Base-by-base conservation (phyloP, 352 stramenopile species). In the Phytophthora pinifolia region DNA sequence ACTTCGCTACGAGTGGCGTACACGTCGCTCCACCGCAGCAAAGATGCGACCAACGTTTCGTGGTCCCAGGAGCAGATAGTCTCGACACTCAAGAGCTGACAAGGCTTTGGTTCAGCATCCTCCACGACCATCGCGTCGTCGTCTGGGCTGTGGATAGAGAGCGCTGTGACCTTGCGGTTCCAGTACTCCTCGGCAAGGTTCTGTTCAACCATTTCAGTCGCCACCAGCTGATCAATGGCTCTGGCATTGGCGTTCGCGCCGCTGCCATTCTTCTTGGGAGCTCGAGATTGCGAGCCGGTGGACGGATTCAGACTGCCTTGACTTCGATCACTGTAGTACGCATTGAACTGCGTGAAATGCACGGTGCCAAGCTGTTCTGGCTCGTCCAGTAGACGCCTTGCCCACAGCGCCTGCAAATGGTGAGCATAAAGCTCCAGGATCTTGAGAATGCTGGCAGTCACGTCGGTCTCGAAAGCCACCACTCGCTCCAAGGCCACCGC, bases 261-360 rank as follows among this genome's bases (percentile, higher is more conserved):
- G 34, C 9, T 18, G 6, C 13, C 30, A 25, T 29, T 54, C 17
- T 51, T 46, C 17, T 35, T 45, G 15, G 4, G 14, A 41, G 20
- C 9, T 18, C 37, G 34, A n/a, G 46, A 31, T 35, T 62, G 70
- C 30, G 30, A 37, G 33, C 8, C 2, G 46, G 35, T 6, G 30
- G 25, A 46, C 34, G 55, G 42, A 35, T 49, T 70, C 41, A 70
- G 44, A 50, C 65, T 57, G 4, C 56, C 54, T 56, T 67, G 67
- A 17, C 49, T 74, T 61, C 61, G 59, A 46, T 88, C 76, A 20
- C 76, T 82, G 30, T 90, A 90, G 44, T 90, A 90, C 14, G 78
- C 74, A 49, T 90, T 86, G 17, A 84, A 52, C 20, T 90, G 78
- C 10, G 80, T 90, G 29, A 90, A 72, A 35, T 82, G 78, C 15